Percentiles rank a stretch among this genome's conserved stretches.
phyloP scores from a whole-genome alignment of 306 rosid genomes.

The Dicorynia guianensis region DNA sequence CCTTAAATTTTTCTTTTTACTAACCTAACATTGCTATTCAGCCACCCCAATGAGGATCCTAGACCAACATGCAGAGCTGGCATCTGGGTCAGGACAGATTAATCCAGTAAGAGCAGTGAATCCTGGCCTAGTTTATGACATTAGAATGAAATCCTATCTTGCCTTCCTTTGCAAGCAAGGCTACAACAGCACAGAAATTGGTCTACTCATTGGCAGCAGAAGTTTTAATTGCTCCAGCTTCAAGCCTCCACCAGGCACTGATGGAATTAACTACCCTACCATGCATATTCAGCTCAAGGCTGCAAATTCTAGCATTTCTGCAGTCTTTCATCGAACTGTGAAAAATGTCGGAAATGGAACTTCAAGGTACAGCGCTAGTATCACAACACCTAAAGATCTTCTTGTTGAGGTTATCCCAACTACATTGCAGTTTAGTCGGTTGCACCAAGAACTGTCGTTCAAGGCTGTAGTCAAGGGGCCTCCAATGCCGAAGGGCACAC shows the following conservation, averaged over 20 bases:
- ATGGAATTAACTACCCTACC: conserved; percentile 89
- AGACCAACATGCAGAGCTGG: conserved; percentile 50
- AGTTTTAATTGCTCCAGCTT: conserved; percentile 51
- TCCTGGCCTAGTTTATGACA: conserved; percentile 77
- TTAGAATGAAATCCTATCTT: conserved; percentile 49
- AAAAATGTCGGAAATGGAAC: conserved; percentile 64
- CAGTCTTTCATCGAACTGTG: conserved; percentile 64
- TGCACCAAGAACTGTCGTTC: conserved; percentile 52
- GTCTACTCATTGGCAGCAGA: conserved; percentile 50
- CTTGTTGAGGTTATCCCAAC: conserved; percentile 59
- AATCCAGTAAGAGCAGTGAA: conserved; percentile 59
- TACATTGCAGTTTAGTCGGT: conserved; percentile 48
- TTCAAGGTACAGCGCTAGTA: conserved; percentile 66
- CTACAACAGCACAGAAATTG: conserved; percentile 53
- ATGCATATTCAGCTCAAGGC: conserved; percentile 53
- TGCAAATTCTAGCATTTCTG: conserved; percentile 44
- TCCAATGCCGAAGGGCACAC: conserved; percentile 28
- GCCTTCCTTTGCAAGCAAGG: conserved; percentile 69
- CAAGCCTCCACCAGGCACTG: conserved; percentile 53
- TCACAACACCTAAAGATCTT: conserved; percentile 60
- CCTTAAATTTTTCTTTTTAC: neutral
- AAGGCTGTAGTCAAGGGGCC: conserved; percentile 65
- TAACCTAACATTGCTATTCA: conserved; percentile 39
- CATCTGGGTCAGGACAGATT: conserved; percentile 80
- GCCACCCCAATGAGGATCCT: conserved; percentile 63